phyloP scores from a whole-genome alignment of 768 basidiomycete genomes.

The Trametes punicea region DNA sequence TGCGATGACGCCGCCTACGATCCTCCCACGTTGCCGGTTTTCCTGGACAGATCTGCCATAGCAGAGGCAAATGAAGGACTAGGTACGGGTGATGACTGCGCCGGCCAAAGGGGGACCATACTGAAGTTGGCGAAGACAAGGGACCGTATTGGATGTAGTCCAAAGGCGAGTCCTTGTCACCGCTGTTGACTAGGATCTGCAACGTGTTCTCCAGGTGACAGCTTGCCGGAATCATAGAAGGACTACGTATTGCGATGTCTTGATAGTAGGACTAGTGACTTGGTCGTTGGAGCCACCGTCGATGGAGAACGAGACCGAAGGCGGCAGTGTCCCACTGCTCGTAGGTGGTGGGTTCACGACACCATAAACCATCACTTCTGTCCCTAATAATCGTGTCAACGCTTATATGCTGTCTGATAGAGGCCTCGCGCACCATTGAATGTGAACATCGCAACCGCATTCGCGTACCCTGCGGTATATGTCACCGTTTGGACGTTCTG shows the following conservation, averaged over 20 bases:
- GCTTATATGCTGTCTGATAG: too few species aligned
- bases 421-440: slow-evolving; percentile 1
- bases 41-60: too few species aligned
- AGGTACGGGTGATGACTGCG: not conserved
- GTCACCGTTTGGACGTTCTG: slow-evolving; percentile 2
- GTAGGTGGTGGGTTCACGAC: not conserved
- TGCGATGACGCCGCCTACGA: not conserved
- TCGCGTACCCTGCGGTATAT: not conserved
- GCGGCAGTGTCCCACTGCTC: not conserved
- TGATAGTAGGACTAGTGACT: not conserved
- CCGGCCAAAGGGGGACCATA: too few species aligned
- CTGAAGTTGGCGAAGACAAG: not conserved
- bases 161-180: slow-evolving; percentile 6
- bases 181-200: slow-evolving; percentile 4
- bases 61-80: not conserved
- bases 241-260: not conserved
- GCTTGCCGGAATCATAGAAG: slow-evolving; percentile 3
- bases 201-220: not conserved
- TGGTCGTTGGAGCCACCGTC: not conserved
- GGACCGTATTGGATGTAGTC: slow-evolving; percentile 8
- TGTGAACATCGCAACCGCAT: not conserved
- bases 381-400: not conserved
- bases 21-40: not conserved
- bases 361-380: slow-evolving; percentile 5
- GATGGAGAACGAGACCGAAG: not conserved